Percentiles rank a stretch among this genome's conserved stretches.
Evolutionary conservation across 1,284 basidiomycete genomes (phyloP).

Genomic region (Sporisorium exsertum): DNA sequence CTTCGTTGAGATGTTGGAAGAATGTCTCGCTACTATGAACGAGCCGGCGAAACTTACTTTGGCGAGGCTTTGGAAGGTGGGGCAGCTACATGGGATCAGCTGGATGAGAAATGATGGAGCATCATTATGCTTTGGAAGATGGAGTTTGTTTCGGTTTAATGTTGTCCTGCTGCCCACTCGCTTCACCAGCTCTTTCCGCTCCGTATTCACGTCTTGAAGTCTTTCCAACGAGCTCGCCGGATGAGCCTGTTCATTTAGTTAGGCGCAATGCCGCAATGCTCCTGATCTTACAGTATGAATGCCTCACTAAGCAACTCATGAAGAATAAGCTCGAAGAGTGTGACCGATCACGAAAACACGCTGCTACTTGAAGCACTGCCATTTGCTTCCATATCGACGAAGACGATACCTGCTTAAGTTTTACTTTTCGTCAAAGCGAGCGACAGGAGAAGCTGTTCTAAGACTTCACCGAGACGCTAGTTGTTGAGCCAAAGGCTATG

Average conservation of each 20-base stretch:
- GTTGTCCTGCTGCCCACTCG: neutral
- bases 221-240: neutral
- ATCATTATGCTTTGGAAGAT: neutral
- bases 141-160: neutral
- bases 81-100: neutral
- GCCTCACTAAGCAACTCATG: neutral
- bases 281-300: neutral
- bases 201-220: neutral
- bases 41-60: neutral
- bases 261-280: neutral
- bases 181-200: neutral
- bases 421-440: no score
- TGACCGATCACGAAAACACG: neutral
- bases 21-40: slow-evolving; percentile 6
- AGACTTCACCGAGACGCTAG: neutral
- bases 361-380: neutral
- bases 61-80: neutral
- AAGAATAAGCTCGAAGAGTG: neutral
- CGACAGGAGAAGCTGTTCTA: no score
- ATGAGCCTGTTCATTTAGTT: neutral
- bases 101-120: neutral
- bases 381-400: neutral
- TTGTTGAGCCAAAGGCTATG: slow-evolving; percentile 1
- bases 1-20: slow-evolving; percentile 13
- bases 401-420: neutral